phyloP scores from a whole-genome alignment of 2,329 filamentous ascomycete genomes.

The Knufia petricola region DNA sequence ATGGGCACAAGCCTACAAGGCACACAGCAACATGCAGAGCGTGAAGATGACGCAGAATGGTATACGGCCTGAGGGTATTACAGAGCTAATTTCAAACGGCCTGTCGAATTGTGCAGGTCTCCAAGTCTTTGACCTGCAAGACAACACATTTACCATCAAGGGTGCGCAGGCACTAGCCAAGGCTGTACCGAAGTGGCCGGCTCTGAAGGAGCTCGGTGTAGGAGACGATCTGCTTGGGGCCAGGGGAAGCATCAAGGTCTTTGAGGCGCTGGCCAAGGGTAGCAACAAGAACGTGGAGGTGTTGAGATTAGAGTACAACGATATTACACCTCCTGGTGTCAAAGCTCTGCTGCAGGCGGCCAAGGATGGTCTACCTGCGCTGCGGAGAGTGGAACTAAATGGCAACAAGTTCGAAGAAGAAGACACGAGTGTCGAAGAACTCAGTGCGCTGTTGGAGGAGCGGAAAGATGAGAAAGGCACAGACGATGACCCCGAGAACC shows the following conservation, averaged over 20 bases:
- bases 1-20: slow-evolving; percentile 79
- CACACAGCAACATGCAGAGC: slow-evolving; percentile 68
- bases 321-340: slow-evolving; percentile 70
- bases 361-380: slow-evolving; percentile 57
- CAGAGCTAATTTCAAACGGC: slow-evolving; percentile 67
- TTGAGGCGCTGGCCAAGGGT: slow-evolving; percentile 61
- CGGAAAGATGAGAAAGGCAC: slow-evolving; percentile 61
- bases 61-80: slow-evolving; percentile 87
- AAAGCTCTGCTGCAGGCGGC: slow-evolving; percentile 61
- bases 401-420: slow-evolving; percentile 92
- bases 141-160: slow-evolving; percentile 86
- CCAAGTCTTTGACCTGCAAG: slow-evolving; percentile 78
- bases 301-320: slow-evolving; percentile 84
- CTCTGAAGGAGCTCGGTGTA: slow-evolving; percentile 72
- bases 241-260: slow-evolving; percentile 66
- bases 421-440: slow-evolving; percentile 57
- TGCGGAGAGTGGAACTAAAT: slow-evolving; percentile 86
- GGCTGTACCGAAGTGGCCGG: slow-evolving; percentile 63
- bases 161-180: slow-evolving; percentile 70
- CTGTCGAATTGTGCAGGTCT: slow-evolving; percentile 61
- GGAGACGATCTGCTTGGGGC: slow-evolving; percentile 77
- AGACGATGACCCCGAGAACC: slow-evolving; percentile 61
- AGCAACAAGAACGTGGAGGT: slow-evolving; percentile 71
- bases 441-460: slow-evolving; percentile 63
- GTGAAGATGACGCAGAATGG: slow-evolving; percentile 99